Conservation (phyloP, 306 rosid genomes). For the Rosa multiflora region DNA sequence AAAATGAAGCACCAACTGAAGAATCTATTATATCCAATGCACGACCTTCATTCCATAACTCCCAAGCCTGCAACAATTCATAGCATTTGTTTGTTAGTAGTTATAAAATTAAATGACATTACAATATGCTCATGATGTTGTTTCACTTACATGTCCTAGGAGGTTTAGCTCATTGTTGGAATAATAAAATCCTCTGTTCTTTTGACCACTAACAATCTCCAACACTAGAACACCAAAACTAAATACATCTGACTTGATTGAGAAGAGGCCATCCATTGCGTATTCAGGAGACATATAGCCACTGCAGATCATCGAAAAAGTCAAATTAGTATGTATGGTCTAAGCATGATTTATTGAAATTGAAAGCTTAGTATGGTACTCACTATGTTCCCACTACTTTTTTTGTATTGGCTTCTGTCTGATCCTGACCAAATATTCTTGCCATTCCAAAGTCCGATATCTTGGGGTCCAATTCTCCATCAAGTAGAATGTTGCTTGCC, state of each 20-base stretch:
- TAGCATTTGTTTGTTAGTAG: background rate
- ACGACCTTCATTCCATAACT: constrained; percentile 57
- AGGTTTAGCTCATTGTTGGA: constrained; percentile 57
- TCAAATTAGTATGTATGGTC: background rate
- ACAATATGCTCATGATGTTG: background rate
- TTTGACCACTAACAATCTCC: constrained; percentile 63
- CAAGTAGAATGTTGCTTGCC: constrained; percentile 70
- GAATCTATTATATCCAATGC: constrained; percentile 60
- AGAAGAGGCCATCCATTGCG: constrained; percentile 73
- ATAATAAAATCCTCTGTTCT: constrained; percentile 60
- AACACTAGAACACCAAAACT: constrained; percentile 73
- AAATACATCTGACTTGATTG: constrained; percentile 70
- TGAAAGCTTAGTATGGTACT: constrained; percentile 29
- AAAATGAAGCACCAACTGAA: constrained; percentile 37
- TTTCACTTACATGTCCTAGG: constrained; percentile 47
- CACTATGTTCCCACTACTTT: constrained; percentile 86
- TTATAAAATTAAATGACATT: background rate
- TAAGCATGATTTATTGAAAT: background rate
- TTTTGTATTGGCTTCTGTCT: constrained; percentile 59
- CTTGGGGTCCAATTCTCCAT: constrained; percentile 59
- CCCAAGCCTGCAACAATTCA: constrained; percentile 58
- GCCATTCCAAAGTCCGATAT: constrained; percentile 90
- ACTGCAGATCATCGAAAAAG: constrained; percentile 29
- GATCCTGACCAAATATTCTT: constrained; percentile 52
- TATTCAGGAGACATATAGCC: constrained; percentile 86